Evolutionary conservation across 2,329 filamentous ascomycete species (phyloP), one percentile per base, ranked within the genome.

Genomic region (Diaporthe aspalathi): DNA sequence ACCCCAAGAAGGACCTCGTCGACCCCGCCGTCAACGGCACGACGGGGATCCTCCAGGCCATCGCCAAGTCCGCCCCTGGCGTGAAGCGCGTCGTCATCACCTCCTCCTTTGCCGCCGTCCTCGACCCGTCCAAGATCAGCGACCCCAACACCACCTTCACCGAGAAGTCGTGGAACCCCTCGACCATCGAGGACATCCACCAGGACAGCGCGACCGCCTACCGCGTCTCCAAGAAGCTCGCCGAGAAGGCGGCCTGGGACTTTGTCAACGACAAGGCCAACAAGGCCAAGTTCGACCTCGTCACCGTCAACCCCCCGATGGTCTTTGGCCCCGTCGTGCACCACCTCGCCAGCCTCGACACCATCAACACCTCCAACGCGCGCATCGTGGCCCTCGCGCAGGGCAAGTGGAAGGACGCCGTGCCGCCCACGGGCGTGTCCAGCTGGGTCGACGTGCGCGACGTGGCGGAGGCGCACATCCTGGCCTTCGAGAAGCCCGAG

Each of bases 31-130:
- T 90, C 56, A 81, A 86, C 68, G 89, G 88, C 73, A 89, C 88
- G 1, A 92, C 90, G 74, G 92, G 91, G 43, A 89, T 96, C 69
- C 90, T 93, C 45, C 87, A 91, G 74, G 90, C 93, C 22, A 86
- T 95, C 73, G 90, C 91, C 76, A 83, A 84, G 73, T 74, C 88
- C 78, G 78, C 87, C 0, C 87, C 87, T 0, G 74, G 74, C 7
- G 92, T 97, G 67, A 93, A 91, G 82, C 88, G 91, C 72, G 92
- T 97, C 17, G 90, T 92, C 70, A 79, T 91, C 57, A 89, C 87
- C 20, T 87, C 85, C 47, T 88, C 87, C 43, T 89, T 89, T 77
- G 87, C 87, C 24, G 82, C 87, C 73, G 84, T 89, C 74, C 56
- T 88, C 20, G 78, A 84, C 72, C 80, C 81, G 49, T 74, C 76